Evolutionary conservation across 768 basidiomycete species (phyloP).

Genomic region (Suillus sp.): DNA sequence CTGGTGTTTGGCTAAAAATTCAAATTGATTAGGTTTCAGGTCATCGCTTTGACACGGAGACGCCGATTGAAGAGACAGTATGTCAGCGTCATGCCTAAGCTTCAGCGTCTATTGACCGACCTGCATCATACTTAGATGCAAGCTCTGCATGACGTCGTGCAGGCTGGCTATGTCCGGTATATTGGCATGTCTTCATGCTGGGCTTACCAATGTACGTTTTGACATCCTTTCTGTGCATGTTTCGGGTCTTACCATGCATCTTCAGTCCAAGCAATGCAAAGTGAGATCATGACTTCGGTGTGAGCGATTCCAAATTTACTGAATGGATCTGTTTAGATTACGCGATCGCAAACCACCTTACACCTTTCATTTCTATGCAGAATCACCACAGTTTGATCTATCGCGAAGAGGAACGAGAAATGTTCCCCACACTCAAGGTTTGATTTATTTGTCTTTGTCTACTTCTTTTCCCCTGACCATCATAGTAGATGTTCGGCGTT

Average conservation of each 20-base stretch:
- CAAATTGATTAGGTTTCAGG: slow-evolving; percentile 29
- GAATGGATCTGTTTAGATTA: slow-evolving; percentile 44
- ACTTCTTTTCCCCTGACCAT: background rate
- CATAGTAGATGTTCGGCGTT: slow-evolving; percentile 49
- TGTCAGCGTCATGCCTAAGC: slow-evolving; percentile 39
- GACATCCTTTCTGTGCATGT: background rate
- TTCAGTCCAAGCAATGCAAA: slow-evolving; percentile 58
- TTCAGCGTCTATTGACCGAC: slow-evolving; percentile 2
- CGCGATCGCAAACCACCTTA: slow-evolving; percentile 57
- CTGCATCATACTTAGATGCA: slow-evolving; percentile 48
- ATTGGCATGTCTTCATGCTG: slow-evolving; percentile 60
- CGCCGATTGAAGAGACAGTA: slow-evolving; percentile 33
- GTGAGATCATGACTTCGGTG: slow-evolving; percentile 31
- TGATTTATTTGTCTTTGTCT: background rate
- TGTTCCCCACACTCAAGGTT: slow-evolving; percentile 62
- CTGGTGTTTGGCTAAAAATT: background rate
- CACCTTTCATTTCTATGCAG: slow-evolving; percentile 71
- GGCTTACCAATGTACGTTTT: slow-evolving; percentile 52
- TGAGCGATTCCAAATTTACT: background rate
- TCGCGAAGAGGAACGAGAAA: slow-evolving; percentile 66
- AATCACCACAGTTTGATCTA: slow-evolving; percentile 65
- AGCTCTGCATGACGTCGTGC: slow-evolving; percentile 68
- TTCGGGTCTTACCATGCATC: background rate
- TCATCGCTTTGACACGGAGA: slow-evolving; percentile 35
- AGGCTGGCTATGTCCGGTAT: slow-evolving; percentile 63